These are phyloP conservation scores for Xylaria sp. DNA, from an alignment of 2,329 filamentous ascomycete species.

Conservation along the genomic window DNA sequence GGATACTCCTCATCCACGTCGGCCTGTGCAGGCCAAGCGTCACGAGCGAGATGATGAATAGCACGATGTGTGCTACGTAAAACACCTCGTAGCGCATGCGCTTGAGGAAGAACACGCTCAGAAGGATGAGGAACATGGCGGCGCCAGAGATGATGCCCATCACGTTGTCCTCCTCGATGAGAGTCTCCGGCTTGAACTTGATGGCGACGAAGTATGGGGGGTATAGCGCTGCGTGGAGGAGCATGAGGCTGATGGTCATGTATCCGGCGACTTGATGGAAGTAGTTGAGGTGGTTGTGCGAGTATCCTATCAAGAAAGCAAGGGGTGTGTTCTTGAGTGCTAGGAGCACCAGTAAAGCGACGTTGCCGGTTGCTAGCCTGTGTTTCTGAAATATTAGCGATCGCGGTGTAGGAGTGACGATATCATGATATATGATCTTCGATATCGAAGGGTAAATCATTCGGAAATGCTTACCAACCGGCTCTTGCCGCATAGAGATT, in stretches of 20 bases:
- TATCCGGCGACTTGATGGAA: background rate
- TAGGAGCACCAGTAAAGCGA: background rate
- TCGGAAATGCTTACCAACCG: background rate
- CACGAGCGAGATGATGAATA: background rate
- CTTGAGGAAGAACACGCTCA: background rate
- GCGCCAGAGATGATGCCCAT: background rate
- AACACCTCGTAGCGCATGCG: constrained; percentile 1
- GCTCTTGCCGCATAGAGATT: background rate
- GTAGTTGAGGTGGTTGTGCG: constrained; percentile 1
- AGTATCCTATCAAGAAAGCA: background rate
- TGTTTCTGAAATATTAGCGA: background rate
- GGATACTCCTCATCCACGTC: background rate
- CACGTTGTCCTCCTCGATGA: background rate
- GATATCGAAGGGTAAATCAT: background rate
- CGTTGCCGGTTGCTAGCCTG: background rate
- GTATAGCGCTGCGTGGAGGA: background rate
- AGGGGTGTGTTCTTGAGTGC: constrained; percentile 1
- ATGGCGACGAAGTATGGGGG: background rate
- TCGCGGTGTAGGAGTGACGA: background rate
- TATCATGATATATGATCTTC: background rate
- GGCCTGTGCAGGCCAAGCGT: background rate
- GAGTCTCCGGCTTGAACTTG: background rate
- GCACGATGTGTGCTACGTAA: background rate
- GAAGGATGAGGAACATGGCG: background rate
- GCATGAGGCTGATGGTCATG: background rate